Conservation (phyloP, 805 yeast species). For the Ogataea paraovalis region DNA sequence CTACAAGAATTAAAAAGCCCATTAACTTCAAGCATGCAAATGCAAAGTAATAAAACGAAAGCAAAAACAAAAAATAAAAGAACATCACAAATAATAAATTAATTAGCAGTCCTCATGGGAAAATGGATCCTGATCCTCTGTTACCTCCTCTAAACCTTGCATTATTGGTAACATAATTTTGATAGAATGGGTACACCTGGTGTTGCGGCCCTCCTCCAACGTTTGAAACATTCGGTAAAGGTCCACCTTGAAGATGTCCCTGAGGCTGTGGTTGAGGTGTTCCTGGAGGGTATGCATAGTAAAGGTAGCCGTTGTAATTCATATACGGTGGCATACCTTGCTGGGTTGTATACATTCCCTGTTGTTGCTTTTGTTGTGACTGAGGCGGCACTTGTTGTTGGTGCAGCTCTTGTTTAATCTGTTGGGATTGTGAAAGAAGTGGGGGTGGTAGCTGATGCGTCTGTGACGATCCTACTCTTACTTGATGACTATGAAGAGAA, state of each 20-base stretch:
- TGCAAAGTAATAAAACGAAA: background rate
- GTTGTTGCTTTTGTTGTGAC: constrained; percentile 6
- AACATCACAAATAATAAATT: no score
- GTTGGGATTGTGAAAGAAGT: no score
- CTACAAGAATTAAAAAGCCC: background rate
- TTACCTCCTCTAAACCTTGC: background rate
- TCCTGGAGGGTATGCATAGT: constrained; percentile 17
- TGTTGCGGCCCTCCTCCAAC: background rate
- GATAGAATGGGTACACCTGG: background rate
- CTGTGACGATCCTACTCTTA: no score
- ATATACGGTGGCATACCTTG: constrained; percentile 10
- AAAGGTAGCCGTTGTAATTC: constrained; percentile 19
- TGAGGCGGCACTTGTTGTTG: constrained; percentile 3
- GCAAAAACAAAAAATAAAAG: no score
- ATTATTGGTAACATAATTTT: background rate
- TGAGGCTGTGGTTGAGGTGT: constrained; percentile 2
- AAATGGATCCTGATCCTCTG: background rate
- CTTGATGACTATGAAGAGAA: no score
- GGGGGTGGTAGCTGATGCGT: no score
- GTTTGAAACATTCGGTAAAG: background rate
- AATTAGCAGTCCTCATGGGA: background rate
- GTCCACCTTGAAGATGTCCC: constrained; percentile 2
- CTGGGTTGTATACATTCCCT: constrained; percentile 7
- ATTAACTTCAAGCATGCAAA: background rate
- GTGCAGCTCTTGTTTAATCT: background rate